Percentiles rank a stretch among this genome's conserved stretches.
phyloP scores from a whole-genome alignment of 345 rosid genomes.

The Firmiana major region DNA sequence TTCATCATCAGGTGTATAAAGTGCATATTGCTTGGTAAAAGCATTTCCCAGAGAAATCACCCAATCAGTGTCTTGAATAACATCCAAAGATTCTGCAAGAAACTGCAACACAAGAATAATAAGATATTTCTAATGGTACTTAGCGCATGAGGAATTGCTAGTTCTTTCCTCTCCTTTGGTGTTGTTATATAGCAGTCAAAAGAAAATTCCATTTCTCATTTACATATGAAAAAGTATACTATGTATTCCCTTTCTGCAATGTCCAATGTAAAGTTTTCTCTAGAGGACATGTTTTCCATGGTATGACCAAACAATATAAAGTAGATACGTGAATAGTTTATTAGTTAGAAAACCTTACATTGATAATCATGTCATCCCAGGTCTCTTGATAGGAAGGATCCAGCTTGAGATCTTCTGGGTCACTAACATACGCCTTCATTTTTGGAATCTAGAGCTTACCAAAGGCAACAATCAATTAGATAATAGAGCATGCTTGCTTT shows the following conservation, averaged over 20 bases:
- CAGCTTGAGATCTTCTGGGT: constrained; percentile 91
- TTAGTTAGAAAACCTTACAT: constrained; percentile 45
- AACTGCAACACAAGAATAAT: constrained; percentile 51
- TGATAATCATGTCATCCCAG: constrained; percentile 98
- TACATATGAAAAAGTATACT: background rate
- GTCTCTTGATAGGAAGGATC: constrained; percentile 90
- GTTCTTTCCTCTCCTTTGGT: background rate
- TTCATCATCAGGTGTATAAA: constrained; percentile 72
- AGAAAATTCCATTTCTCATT: background rate
- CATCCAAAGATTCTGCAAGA: constrained; percentile 94
- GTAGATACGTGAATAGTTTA: constrained; percentile 7
- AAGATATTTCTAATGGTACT: constrained; percentile 3
- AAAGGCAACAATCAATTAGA: constrained; percentile 50
- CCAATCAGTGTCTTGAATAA: constrained; percentile 84
- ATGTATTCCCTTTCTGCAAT: background rate
- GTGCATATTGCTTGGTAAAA: constrained; percentile 73
- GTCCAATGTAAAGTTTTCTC: background rate
- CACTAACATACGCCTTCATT: constrained; percentile 97
- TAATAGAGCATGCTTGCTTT: constrained; percentile 14
- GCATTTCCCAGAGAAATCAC: constrained; percentile 83
- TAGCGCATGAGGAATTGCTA: background rate
- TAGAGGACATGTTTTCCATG: background rate
- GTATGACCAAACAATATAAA: background rate
- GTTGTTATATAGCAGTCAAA: background rate
- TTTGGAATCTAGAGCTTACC: constrained; percentile 99